phyloP scores from a whole-genome alignment of 345 rosid species.

The Streptanthus diversifolius region DNA sequence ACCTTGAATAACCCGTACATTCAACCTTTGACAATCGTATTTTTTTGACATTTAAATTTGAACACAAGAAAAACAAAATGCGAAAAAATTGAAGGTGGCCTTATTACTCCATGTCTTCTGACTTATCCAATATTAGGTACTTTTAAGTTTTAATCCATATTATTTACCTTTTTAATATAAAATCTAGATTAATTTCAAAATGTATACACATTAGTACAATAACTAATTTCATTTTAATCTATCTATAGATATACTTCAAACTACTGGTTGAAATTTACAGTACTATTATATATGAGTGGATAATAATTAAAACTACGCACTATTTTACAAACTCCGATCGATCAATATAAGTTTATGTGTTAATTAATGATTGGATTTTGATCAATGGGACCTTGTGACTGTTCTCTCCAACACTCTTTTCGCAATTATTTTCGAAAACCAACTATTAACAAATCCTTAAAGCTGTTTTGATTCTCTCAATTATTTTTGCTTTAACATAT shows the following conservation, averaged over 20 bases:
- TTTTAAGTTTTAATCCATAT: not conserved
- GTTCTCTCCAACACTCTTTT: not conserved
- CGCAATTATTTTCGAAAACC: not conserved
- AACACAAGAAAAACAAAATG: slow-evolving; percentile 3
- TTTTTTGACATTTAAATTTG: slow-evolving; percentile 26
- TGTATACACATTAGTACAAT: not conserved
- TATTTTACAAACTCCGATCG: not conserved
- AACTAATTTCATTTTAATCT: not conserved
- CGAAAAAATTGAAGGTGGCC: slow-evolving; percentile 17
- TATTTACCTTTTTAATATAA: not conserved
- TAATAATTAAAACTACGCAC: not conserved
- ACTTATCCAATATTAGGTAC: slow-evolving; percentile 22
- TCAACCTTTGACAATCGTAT: slow-evolving; percentile 26
- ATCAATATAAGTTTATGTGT: not conserved
- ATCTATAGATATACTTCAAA: not conserved
- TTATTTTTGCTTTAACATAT: slow-evolving; percentile 20
- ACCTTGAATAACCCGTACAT: slow-evolving; percentile 24
- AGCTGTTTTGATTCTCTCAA: slow-evolving; percentile 36
- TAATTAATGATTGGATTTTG: not conserved
- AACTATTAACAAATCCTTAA: not conserved
- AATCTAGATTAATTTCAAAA: not conserved
- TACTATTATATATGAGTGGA: not conserved
- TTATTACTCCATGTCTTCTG: not conserved
- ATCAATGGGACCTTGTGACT: slow-evolving; percentile 10
- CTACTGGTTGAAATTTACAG: not conserved